Evolutionary conservation across 345 rosid genomes (phyloP), one percentile per base, ranked within the genome.

Genomic region (Murraya koenigii): DNA sequence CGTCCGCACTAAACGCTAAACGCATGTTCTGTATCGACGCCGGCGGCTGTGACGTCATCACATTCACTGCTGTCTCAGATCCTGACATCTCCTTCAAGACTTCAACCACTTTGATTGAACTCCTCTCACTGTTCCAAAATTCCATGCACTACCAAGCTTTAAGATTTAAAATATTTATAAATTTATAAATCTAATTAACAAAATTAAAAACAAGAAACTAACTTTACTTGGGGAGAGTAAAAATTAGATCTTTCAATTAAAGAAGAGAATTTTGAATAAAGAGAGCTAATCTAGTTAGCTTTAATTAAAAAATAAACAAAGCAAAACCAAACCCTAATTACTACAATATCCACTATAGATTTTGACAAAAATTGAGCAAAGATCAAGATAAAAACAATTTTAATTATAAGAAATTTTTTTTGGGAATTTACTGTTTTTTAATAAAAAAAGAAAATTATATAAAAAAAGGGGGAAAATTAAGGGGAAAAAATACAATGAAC

Each of bases 1-100:
- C 89, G 26, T 90, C 92, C 25, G 85, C 47, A 68, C 83, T 61
- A 82, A 82, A 87, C 56, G 89, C 71, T 52, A 88, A 80, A 60
- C 92, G 88, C 92, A 90, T 87, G 80, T 85, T 88, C 73, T 86
- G 89, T 25, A 79, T 61, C 26, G 65, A 35, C 66, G 87, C 83
- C 72, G 79, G 87, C 4, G 88, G 23, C 71, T 75, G 74, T 23
- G 89, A 32, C 87, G 87, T 74, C 77, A 74, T 63, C 30, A 75
- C 70, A 75, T 75, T 84, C 70, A 89, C 82, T 54, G 88, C 93
- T 20, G 91, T 77, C 77, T 87, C 91, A 19, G 91, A 90, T 84
- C 87, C 91, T 26, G 91, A 83, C 91, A 87, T 87, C 32, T 70
- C 28, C 69, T 74, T 62, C 52, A 2, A 44, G 49, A 33, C 32